Base-by-base conservation (phyloP, 495 filamentous ascomycete genomes). In the Penicillium salamii region DNA sequence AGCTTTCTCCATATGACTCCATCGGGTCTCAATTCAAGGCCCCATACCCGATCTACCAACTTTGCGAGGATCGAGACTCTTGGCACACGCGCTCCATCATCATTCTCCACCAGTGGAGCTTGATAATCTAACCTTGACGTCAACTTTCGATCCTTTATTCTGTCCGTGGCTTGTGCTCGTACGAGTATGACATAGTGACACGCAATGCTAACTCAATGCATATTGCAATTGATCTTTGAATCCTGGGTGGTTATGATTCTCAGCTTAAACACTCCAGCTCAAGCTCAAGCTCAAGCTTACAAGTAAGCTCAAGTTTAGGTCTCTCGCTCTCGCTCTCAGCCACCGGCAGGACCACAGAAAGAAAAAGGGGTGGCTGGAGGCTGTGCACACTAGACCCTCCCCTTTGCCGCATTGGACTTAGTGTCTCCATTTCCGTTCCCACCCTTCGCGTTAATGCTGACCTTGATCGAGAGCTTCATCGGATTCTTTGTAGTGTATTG, bases 81-180 rank as follows among this genome's bases (percentile, higher is more conserved):
- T 50, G 48, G 48, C 48, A 43, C 39, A 50, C 48, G 48, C 32
- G 37, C 34, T 20, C 18, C 37, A 49, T 50, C 48, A 50, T 50
- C 47, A 50, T 26, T 38, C 31, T 28, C 31, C 21, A 41, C 12
- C 14, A 3, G 46, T 40, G 46, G 46, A 35, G 21, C 29, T 20
- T 12, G 8, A 21, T 20, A 35, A 42, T 44, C 48, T 50, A 38
- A 50, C 23, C 21, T 36, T 50, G 48, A 50, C 48, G 48, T 50
- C 48, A 50, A 42, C 21, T 18, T 18, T 26, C 13, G 7, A 15
- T 21, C 21, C 32, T n/a, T 8, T 32, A 24, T 35, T 23, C 33
- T 35, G n/a, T n/a, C n/a, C n/a, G n/a, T n/a, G n/a, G n/a, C n/a
- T n/a, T n/a, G n/a, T n/a, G n/a, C n/a, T n/a, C n/a, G n/a, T n/a